phyloP scores from a whole-genome alignment of 192 early-diverging fungal genomes.

The Linnemannia exigua region DNA sequence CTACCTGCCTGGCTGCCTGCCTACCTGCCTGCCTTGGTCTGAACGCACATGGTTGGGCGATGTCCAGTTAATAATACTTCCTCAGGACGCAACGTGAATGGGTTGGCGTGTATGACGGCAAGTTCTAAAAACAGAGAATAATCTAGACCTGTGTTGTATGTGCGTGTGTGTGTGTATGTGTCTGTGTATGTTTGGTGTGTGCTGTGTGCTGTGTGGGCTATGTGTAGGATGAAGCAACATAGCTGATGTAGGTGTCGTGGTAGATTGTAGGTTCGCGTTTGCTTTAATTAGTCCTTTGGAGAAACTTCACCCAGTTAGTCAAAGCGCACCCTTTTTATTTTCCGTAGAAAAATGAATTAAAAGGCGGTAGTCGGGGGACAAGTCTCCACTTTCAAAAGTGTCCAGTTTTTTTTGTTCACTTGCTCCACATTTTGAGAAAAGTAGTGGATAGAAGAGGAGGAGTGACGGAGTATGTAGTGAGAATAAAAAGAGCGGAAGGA shows the following conservation, averaged over 20 bases:
- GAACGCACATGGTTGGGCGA: too few species aligned
- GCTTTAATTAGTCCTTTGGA: neutral
- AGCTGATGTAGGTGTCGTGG: neutral
- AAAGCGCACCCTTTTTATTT: neutral
- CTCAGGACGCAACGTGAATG: too few species aligned
- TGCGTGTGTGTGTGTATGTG: too few species aligned
- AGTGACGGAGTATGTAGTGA: neutral
- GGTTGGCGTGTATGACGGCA: neutral
- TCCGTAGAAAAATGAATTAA: constrained; percentile 6
- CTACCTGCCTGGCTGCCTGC: too few species aligned
- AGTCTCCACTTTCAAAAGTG: neutral
- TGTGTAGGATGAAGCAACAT: neutral
- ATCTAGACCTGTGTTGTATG: neutral
- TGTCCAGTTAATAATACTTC: neutral
- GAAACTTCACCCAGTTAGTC: neutral
- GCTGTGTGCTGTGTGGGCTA: too few species aligned
- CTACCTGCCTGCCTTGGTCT: too few species aligned
- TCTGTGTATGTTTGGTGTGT: too few species aligned
- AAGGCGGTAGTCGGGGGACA: neutral
- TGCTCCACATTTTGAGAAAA: neutral
- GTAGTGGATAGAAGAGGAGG: neutral
- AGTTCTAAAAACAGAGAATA: neutral
- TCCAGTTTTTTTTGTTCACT: neutral
- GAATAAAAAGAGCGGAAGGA: neutral
- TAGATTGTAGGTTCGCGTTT: neutral